Base-by-base conservation (phyloP, 768 basidiomycete genomes). In the Russula emetica region DNA sequence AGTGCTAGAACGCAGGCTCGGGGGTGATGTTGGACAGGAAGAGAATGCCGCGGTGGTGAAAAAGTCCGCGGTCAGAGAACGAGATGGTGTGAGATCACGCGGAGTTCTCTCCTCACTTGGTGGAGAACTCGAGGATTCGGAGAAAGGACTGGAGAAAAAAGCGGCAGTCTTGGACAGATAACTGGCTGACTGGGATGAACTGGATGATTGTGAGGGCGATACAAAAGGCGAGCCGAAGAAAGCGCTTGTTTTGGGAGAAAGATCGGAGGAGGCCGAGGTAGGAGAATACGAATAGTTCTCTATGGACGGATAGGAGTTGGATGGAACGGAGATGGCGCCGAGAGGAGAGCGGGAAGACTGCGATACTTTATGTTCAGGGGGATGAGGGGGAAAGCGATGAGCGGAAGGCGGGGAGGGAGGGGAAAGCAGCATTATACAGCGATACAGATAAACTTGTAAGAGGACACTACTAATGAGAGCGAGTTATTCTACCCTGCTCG, bases 1-100 rank as follows among this genome's bases (percentile, higher is more conserved):
- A 2, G 66, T 55, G n/a, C 66, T 63, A 30, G 67, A 68, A 32
- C 66, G 67, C 18, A 68, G 52, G 40, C 66, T 67, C 16, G 67
- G 67, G 11, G 66, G 57, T 0, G 65, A 59, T 3, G 67, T 68
- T 20, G 66, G 67, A 32, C 59, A 63, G 4, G 56, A 60, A 18
- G 57, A 63, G 32, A 55, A 55, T 3, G 65, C 51, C 7, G 51
- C 50, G 18, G 50, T 14, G n/a, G 58, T 1, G 34, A 68, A 68
- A 42, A 68, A 67, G 36, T 68, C 66, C 9, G 66, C 61, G 7
- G 67, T 68, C 44, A 63, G 45, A 26, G 66, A 63, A 56, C 59
- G 61, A 7, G 66, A 42, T 6, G 66, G 36, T 1, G 64, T 42
- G 24, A 51, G 24, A 16, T 65, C 64, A 47, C 55, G 64, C 11